Conservation (phyloP, 148 eudicot species). For the Camellia granthamiana region DNA sequence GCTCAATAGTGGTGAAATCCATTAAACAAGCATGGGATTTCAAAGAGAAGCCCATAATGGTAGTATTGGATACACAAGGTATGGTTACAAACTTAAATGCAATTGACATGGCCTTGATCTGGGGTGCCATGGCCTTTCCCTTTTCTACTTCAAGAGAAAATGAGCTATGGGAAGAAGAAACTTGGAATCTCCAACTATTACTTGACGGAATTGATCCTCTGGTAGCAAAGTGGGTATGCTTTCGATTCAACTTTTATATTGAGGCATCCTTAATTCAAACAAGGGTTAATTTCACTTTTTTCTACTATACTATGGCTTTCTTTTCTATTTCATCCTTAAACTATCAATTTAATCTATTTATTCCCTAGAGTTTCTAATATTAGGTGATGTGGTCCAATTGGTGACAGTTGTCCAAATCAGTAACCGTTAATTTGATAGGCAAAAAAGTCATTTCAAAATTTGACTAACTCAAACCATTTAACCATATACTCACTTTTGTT, state of each 20-base stretch:
- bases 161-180: conserved; percentile 59
- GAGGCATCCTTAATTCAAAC: background rate
- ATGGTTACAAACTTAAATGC: conserved; percentile 50
- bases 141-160: conserved; percentile 53
- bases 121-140: conserved; percentile 74
- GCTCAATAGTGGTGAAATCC: conserved; percentile 36
- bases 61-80: conserved; percentile 57
- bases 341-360: no score
- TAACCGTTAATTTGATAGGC: no score
- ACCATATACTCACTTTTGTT: no score
- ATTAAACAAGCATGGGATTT: conserved; percentile 52
- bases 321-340: no score
- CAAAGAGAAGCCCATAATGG: conserved; percentile 53
- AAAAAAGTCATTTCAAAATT: no score
- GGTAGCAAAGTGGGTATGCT: conserved; percentile 49
- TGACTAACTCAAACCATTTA: no score
- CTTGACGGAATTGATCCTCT: conserved; percentile 45
- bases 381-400: no score
- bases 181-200: conserved; percentile 41
- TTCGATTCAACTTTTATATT: background rate
- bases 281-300: no score
- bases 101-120: conserved; percentile 54
- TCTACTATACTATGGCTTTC: no score
- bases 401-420: no score
- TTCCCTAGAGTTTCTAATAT: no score